A percentile compares a stretch with the other conserved stretches of the same genome.
Conservation (phyloP, 2,329 filamentous ascomycete species). For the Beauveria sp. region DNA sequence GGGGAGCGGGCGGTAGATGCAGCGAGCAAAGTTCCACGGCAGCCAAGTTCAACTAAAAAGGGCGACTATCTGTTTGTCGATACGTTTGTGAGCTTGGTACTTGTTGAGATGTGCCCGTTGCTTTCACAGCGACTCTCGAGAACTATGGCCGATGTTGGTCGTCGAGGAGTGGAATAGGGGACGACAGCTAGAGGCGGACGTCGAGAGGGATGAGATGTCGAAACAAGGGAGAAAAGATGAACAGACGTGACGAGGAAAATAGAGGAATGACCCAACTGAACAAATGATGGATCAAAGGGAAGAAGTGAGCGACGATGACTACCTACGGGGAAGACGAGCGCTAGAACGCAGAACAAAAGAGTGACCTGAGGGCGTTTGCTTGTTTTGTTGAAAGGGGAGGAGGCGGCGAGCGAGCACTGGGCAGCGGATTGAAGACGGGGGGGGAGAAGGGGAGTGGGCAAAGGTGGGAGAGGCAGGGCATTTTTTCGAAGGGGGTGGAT, state of each 20-base stretch:
- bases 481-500: constrained; percentile 9
- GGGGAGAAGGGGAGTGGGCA: constrained; percentile 17
- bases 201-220: background rate
- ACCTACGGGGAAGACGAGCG: background rate
- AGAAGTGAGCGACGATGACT: constrained; percentile 11
- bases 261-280: constrained; percentile 5
- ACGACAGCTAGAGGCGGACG: background rate
- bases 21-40: background rate
- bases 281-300: constrained; percentile 8
- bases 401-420: background rate
- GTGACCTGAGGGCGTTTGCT: constrained; percentile 17
- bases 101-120: background rate
- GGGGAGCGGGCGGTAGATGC: background rate
- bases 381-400: constrained; percentile 33
- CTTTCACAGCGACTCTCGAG: background rate
- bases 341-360: constrained; percentile 12
- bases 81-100: background rate
- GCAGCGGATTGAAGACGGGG: constrained; percentile 6
- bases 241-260: constrained; percentile 10
- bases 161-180: background rate
- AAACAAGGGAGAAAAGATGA: background rate
- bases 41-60: background rate
- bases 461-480: constrained; percentile 17
- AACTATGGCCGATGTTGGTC: background rate
- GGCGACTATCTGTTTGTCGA: background rate